Percentiles rank a stretch among this genome's conserved stretches.
phyloP scores from a whole-genome alignment of 2,329 filamentous ascomycete genomes.

The Dactylellina parvicollis region DNA sequence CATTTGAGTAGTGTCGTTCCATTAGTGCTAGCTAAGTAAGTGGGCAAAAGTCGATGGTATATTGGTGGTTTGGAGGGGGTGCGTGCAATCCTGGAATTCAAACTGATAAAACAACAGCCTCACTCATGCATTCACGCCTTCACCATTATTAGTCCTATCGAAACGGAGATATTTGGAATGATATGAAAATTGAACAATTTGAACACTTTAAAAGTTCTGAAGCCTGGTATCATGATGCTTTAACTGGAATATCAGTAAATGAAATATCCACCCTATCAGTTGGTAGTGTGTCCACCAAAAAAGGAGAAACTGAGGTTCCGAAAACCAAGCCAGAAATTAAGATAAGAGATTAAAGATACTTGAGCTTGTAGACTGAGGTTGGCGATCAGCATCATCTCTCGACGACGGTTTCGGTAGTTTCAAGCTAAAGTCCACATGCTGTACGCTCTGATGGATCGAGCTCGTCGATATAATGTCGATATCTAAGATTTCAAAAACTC shows the following conservation, averaged over 20 bases:
- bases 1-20: background rate
- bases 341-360: too few relatives aligned
- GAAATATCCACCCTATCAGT: too few relatives aligned
- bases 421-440: slow-evolving; percentile 93
- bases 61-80: background rate
- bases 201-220: too few relatives aligned
- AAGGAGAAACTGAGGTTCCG: too few relatives aligned
- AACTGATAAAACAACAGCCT: background rate
- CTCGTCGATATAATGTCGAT: slow-evolving; percentile 96
- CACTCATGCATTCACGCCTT: too few relatives aligned
- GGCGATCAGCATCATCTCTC: background rate
- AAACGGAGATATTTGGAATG: too few relatives aligned
- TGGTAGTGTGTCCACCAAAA: too few relatives aligned
- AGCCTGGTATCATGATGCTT: too few relatives aligned
- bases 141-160: too few relatives aligned
- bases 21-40: background rate
- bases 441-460: slow-evolving; percentile 83
- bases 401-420: slow-evolving; percentile 72
- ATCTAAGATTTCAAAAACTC: slow-evolving; percentile 66
- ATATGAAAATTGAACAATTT: too few relatives aligned
- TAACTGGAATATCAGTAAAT: too few relatives aligned
- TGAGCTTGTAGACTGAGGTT: background rate
- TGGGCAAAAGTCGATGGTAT: background rate
- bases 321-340: too few relatives aligned
- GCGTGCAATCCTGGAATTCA: background rate